Evolutionary conservation across 2,329 filamentous ascomycete genomes (phyloP), one percentile per base, ranked within the genome.

Genomic region (Paramyrothecium roridum): DNA sequence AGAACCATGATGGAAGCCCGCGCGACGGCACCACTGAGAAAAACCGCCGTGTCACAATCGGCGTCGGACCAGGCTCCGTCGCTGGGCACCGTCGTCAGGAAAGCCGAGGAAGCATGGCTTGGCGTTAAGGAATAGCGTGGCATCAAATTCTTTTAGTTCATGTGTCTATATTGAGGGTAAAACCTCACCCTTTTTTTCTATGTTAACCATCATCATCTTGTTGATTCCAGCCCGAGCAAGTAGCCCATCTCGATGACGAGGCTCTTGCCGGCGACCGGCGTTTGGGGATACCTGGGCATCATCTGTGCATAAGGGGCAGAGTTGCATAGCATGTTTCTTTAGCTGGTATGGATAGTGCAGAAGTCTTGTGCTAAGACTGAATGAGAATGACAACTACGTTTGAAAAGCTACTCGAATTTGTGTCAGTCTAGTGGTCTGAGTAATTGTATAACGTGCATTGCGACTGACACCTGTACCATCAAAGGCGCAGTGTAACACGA

Each of bases 31-130:
- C 62, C 17, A 56, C 61, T 13, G 65, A 65, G 22, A 64, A 64
- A 37, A 60, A 65, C 12, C 67, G 72, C 34, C 70, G 72, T 55
- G 70, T 74, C 46, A 76, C 73, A 58, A 73, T 76, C 51, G 67
- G 67, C 61, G 63, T 70, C 49, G 67, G 67, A 21, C 59, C 66
- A 21, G 61, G 58, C 21, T 56, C 60, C 33, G 57, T 55, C 4
- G 50, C 54, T 7, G 56, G 56, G 19, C 70, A 69, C 46, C 64
- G 67, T 22, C 64, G 70, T 34, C 64, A 66, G 50, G 70, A 71
- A 48, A 72, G 62, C 58, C 57, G 60, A 20, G 65, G 65, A 8
- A 65, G 58, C 53, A 57, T 63, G 50, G 52, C 58, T 8, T 66
- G 66, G 61, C 67, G 70, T 65, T 75, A 59, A 71, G 37, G 13